Conservation (phyloP, 768 basidiomycete species). For the Pholiota molesta region DNA sequence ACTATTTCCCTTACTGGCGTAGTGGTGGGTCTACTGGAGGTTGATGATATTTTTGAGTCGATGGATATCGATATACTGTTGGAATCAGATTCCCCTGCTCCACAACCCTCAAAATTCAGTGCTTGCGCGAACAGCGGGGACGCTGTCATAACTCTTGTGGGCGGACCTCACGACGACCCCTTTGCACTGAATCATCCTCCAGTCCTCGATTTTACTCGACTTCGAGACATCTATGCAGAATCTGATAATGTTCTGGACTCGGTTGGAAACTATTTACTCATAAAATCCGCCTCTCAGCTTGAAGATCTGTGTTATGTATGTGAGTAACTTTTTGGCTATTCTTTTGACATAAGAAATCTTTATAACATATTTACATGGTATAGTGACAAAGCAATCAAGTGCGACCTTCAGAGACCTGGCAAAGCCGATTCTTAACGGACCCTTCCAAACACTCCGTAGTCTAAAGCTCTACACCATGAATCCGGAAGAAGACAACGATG, state of each 20-base stretch:
- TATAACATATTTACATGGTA: not conserved
- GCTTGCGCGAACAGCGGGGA: no score
- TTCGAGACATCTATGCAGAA: no score
- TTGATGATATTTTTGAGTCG: not conserved
- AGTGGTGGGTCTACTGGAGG: not conserved
- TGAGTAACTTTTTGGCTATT: not conserved
- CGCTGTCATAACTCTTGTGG: not conserved
- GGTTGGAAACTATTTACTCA: no score
- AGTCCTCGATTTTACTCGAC: no score
- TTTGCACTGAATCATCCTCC: no score
- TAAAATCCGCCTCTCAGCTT: not conserved
- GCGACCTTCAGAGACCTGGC: not conserved
- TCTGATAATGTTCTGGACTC: no score
- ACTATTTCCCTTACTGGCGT: not conserved
- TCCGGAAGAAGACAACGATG: not conserved
- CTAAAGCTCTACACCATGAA: not conserved
- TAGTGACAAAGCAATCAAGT: not conserved
- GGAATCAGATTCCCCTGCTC: not conserved
- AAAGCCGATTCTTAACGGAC: not conserved
- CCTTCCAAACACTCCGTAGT: not conserved
- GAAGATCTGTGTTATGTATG: not conserved
- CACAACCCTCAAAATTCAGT: no score
- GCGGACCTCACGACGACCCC: not conserved
- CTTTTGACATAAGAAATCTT: no score
- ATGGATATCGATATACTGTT: not conserved